These are phyloP conservation scores for Scutellaria minor DNA, from an alignment of 257 asterid genomes.

Conservation along the genomic window DNA sequence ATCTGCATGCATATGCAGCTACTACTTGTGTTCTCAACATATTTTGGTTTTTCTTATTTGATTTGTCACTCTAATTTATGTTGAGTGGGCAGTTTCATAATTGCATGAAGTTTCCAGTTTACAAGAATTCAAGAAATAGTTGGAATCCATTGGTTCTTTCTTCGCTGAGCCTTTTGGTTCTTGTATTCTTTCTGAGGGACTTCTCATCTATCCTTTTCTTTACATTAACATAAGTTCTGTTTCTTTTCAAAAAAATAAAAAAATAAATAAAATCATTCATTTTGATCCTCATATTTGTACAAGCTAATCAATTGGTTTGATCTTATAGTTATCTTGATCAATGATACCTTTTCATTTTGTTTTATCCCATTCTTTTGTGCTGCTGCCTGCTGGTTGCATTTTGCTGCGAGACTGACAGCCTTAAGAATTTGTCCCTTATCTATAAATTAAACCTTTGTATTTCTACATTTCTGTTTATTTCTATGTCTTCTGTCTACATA, in stretches of 20 bases:
- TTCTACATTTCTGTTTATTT: neutral
- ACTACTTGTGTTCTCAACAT: conserved; percentile 12
- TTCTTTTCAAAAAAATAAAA: no score
- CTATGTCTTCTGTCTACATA: conserved; percentile 24
- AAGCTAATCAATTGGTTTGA: neutral
- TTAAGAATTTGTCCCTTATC: neutral
- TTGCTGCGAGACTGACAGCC: conserved; percentile 17
- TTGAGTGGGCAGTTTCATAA: conserved; percentile 13
- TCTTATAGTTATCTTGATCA: conserved; percentile 4
- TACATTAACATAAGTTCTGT: no score
- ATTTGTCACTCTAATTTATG: neutral
- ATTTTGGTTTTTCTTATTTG: conserved; percentile 8
- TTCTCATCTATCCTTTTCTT: no score
- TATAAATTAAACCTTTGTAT: neutral
- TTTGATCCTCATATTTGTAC: conserved; percentile 12
- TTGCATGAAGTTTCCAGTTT: conserved; percentile 3
- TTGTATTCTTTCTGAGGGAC: no score
- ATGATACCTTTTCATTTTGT: conserved; percentile 1
- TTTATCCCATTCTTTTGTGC: neutral
- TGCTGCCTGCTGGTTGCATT: neutral
- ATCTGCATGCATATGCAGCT: neutral
- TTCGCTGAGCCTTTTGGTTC: no score
- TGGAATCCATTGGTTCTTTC: neutral
- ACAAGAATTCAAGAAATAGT: conserved; percentile 17
- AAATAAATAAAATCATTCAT: neutral